phyloP scores from a whole-genome alignment of 306 rosid genomes.

The Myrica gale region DNA sequence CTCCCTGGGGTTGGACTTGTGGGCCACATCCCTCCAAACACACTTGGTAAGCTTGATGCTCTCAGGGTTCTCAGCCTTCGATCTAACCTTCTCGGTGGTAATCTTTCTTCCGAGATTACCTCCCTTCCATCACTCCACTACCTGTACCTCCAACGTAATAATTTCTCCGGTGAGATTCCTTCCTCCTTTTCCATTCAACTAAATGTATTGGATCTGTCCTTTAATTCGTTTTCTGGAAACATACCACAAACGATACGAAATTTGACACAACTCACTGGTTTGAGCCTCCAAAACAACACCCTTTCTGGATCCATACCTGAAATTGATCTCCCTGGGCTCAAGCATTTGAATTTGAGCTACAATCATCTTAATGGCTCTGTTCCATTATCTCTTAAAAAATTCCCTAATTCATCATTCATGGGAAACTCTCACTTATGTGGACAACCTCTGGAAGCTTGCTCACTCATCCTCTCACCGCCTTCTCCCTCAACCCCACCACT shows the following conservation, averaged over 20 bases:
- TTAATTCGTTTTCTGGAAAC: constrained; percentile 64
- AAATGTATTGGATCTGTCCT: constrained; percentile 76
- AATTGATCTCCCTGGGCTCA: constrained; percentile 54
- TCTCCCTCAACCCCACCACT: constrained; percentile 39
- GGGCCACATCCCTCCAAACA: constrained; percentile 66
- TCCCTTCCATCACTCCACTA: constrained; percentile 73
- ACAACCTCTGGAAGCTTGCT: constrained; percentile 63
- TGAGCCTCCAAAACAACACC: constrained; percentile 81
- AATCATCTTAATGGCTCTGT: constrained; percentile 83
- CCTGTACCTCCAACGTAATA: constrained; percentile 79
- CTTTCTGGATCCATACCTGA: constrained; percentile 72
- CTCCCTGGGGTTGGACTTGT: constrained; percentile 85
- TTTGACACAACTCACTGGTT: constrained; percentile 59
- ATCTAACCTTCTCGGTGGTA: constrained; percentile 73
- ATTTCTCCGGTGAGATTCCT: constrained; percentile 80
- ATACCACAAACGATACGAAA: constrained; percentile 59
- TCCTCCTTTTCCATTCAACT: constrained; percentile 55
- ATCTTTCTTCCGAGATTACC: constrained; percentile 65
- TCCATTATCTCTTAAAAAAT: constrained; percentile 55
- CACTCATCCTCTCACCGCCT: constrained; percentile 45
- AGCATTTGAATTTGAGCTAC: constrained; percentile 72
- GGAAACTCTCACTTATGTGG: constrained; percentile 84
- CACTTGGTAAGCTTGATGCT: constrained; percentile 75
- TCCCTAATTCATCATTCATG: constrained; percentile 64
- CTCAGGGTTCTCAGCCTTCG: constrained; percentile 74